Evolutionary conservation across 2,329 filamentous ascomycete species (phyloP), one percentile per base, ranked within the genome.

Genomic region (Huntiella omanensis): DNA sequence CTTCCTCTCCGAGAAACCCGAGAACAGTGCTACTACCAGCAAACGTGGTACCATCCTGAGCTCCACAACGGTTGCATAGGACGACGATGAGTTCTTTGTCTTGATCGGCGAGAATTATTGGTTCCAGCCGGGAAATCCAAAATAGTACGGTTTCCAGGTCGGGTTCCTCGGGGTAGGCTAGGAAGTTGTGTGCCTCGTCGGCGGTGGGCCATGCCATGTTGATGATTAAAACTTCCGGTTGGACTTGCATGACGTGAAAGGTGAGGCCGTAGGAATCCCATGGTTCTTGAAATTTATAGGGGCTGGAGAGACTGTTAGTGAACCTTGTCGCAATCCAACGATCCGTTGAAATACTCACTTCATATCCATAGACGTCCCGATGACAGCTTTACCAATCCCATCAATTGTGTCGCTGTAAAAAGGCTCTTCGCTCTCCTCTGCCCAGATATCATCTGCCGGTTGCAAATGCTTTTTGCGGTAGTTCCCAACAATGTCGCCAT

Each of bases 141-240:
- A 87, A 88, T 0, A 73, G 71, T 5, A 88, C 56, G 0, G 81
- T 84, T n/a, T 82, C 73, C 59, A 81, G 68, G 52, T 87, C 82
- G 0, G 81, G 80, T 37, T 75, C 70, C 0, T 66, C 56, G 0
- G 71, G 72, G 50, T 52, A 62, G 16, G 52, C 64, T 48, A 55
- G 73, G 55, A 64, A 75, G 5, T 48, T 47, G 8, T 54, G 64
- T 1, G 58, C 65, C 54, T 65, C 68, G 51, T 66, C 73, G 47
- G 58, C 64, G 1, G 80, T 84, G 32, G 82, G 65, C 82, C 82
- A 88, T 0, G 83, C 81, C 82, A 87, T 87, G 2, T 72, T 74
- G 0, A 88, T 53, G 32, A 86, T 71, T 1, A 83, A 74, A 0
- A 87, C 52, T 11, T 75, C 74, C 0, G 77, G 70, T 0, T 66